Base-by-base conservation (phyloP, 2,329 filamentous ascomycete genomes). In the Colletotrichum simmondsii region DNA sequence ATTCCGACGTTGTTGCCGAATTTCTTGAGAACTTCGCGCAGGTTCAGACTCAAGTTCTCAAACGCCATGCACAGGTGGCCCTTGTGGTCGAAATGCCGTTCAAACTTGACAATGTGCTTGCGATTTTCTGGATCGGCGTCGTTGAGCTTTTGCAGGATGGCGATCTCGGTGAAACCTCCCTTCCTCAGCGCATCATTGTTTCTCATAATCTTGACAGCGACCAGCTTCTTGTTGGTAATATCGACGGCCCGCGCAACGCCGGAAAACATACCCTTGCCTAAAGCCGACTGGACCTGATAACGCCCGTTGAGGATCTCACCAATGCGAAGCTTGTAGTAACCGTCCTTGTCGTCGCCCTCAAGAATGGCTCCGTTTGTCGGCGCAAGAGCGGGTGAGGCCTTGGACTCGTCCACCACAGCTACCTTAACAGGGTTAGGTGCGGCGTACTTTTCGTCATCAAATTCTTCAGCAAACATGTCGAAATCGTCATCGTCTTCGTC, bases 141-240 rank as follows among this genome's bases (percentile, higher is more conserved):
- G 77, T 93, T 95, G 68, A 99, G 90, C 79, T 96, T 95, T 80
- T 97, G 91, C 59, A 99, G 85, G 75, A 98, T 98, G 54, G 94
- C 93, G 80, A 98, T 97, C 81, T 99, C 97, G 71, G 97, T 98
- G 82, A 95, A 92, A 24, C 95, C 97, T 58, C 95, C 95, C 82
- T 98, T 98, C 76, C 92, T 90, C 81, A 98, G 93, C 14, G 94
- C 94, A 79, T 98, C 95, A 78, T 99, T 98, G 82, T 97, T 97
- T 75, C 97, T 94, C 83, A 98, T 97, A 78, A 99, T 97, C 85
- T 99, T 99, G 87, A 99, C 94, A 28, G 97, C 97, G 37, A 98
- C 95, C n/a, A 93, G 82, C 77, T 90, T 90, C 78, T 92, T 92
- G 71, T 89, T 94, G 61, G 90, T 91, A 26, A 92, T 89, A 82